These are phyloP conservation scores for Dichotomopilus funicola DNA, from an alignment of 2,329 filamentous ascomycete species.

Conservation along the genomic window DNA sequence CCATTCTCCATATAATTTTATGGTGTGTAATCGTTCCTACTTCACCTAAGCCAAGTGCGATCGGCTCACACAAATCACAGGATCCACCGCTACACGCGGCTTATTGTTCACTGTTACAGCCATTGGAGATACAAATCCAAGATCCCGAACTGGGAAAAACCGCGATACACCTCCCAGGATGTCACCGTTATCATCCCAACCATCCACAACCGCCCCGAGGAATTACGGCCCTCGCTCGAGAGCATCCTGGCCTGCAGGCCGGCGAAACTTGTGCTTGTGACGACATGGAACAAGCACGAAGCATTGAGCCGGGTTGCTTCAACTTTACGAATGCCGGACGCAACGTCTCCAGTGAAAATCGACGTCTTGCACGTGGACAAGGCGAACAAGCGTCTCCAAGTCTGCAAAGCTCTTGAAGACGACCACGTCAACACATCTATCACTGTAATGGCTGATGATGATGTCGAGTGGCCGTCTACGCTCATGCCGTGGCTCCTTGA, in stretches of 20 bases:
- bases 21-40: slow-evolving; percentile 34
- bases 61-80: slow-evolving; percentile 39
- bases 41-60: not conserved
- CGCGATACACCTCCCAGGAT: slow-evolving; percentile 72
- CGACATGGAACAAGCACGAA: slow-evolving; percentile 71
- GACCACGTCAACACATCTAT: slow-evolving; percentile 73
- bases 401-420: slow-evolving; percentile 72
- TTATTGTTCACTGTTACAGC: slow-evolving; percentile 76
- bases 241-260: slow-evolving; percentile 68
- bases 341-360: slow-evolving; percentile 48
- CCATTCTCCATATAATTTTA: slow-evolving; percentile 31
- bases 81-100: slow-evolving; percentile 79
- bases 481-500: slow-evolving; percentile 88
- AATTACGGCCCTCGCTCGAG: slow-evolving; percentile 72
- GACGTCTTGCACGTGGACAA: slow-evolving; percentile 71
- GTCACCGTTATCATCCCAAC: slow-evolving; percentile 93
- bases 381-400: slow-evolving; percentile 92
- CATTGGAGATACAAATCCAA: slow-evolving; percentile 81
- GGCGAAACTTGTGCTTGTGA: slow-evolving; percentile 74
- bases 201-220: slow-evolving; percentile 79
- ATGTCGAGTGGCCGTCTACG: slow-evolving; percentile 84
- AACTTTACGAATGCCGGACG: slow-evolving; percentile 36
- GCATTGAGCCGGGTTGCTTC: slow-evolving; percentile 61
- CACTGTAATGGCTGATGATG: slow-evolving; percentile 90
- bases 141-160: slow-evolving; percentile 69